Conservation (phyloP, 1,284 basidiomycete genomes). For the Cryptococcus deneoformans region DNA sequence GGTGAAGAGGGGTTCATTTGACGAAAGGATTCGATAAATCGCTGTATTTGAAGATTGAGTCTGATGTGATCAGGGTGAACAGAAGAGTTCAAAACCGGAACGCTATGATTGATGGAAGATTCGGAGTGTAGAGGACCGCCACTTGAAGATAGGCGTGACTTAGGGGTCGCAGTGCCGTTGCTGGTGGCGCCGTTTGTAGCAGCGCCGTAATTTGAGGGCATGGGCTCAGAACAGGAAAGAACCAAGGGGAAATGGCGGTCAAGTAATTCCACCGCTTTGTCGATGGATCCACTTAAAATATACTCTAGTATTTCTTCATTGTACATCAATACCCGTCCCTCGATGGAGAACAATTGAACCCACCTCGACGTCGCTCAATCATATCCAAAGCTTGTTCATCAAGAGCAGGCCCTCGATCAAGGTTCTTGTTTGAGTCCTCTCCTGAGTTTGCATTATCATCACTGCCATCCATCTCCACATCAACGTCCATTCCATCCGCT, state of each 20-base stretch:
- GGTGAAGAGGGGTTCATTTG: slow-evolving; percentile 23
- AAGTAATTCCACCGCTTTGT: slow-evolving; percentile 33
- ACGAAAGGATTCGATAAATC: slow-evolving; percentile 40
- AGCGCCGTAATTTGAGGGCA: background rate
- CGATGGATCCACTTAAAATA: slow-evolving; percentile 40
- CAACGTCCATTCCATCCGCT: slow-evolving; percentile 2
- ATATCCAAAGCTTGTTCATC: slow-evolving; percentile 17
- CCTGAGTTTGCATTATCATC: background rate
- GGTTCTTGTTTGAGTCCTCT: background rate
- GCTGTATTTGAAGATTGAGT: slow-evolving; percentile 46
- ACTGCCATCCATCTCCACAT: slow-evolving; percentile 1
- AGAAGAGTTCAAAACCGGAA: slow-evolving; percentile 30
- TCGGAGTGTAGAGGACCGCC: background rate
- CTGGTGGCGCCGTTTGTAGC: background rate
- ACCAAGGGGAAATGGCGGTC: slow-evolving; percentile 38
- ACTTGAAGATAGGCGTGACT: background rate
- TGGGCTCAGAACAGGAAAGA: slow-evolving; percentile 8
- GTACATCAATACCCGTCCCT: background rate
- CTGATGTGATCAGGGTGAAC: slow-evolving; percentile 35
- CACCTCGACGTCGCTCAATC: slow-evolving; percentile 38
- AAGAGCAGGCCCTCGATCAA: background rate
- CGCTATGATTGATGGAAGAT: slow-evolving; percentile 7
- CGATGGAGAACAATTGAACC: slow-evolving; percentile 2
- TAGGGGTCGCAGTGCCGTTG: background rate
- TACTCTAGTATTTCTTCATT: slow-evolving; percentile 37